These are phyloP conservation scores for Vitis amurensis DNA, from an alignment of 164 flowering plant species.

Conservation along the genomic window DNA sequence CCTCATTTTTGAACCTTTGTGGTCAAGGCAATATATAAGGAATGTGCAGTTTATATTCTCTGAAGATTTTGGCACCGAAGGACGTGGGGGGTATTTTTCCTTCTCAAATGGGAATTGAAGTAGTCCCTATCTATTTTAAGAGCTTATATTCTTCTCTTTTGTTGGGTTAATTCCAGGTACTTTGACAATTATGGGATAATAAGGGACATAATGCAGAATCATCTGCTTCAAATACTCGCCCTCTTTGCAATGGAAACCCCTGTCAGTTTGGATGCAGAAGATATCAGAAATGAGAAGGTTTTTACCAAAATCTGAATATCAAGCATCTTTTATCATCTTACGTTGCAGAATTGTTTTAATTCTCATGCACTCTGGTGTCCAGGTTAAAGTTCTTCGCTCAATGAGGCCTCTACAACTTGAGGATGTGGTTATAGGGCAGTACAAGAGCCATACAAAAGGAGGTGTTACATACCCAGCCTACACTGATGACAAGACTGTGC, in stretches of 20 bases:
- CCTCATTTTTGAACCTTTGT: slow-evolving; percentile 88
- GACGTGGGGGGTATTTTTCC: slow-evolving; percentile 84
- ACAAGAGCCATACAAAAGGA: slow-evolving; percentile 83
- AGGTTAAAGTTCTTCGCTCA: slow-evolving; percentile 94
- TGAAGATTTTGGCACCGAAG: slow-evolving; percentile 97
- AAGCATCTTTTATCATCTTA: background rate
- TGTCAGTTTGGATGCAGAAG: slow-evolving; percentile 92
- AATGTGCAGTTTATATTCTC: slow-evolving; percentile 92
- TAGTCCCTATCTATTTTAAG: background rate
- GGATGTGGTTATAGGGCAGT: slow-evolving; percentile 84
- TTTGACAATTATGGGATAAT: slow-evolving; percentile 90
- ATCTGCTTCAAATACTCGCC: slow-evolving; percentile 88
- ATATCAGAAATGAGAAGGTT: slow-evolving; percentile 94
- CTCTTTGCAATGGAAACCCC: slow-evolving; percentile 99
- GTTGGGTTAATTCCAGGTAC: slow-evolving; percentile 45
- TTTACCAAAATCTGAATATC: background rate
- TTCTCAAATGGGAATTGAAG: background rate
- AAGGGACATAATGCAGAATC: slow-evolving; percentile 97
- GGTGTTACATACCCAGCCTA: slow-evolving; percentile 76
- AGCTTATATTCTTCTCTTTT: slow-evolving; percentile 8
- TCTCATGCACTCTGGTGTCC: slow-evolving; percentile 12
- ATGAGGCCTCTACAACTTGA: slow-evolving; percentile 75
- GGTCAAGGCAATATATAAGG: slow-evolving; percentile 92
- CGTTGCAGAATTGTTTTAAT: background rate
- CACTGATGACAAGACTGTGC: slow-evolving; percentile 88